phyloP scores from a whole-genome alignment of 1,284 basidiomycete genomes.

The Malassezia sympodialis region DNA sequence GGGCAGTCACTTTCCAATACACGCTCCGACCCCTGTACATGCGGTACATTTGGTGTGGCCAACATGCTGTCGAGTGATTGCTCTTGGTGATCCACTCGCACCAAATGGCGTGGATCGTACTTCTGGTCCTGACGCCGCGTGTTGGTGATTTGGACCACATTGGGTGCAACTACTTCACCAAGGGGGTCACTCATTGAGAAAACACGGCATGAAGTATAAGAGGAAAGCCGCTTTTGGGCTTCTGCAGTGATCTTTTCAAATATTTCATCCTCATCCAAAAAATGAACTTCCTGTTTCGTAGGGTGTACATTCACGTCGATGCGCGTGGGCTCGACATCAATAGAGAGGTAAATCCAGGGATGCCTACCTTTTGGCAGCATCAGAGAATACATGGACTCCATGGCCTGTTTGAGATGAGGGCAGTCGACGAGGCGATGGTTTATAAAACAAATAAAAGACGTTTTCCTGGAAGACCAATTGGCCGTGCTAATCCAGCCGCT shows the following conservation, averaged over 20 bases:
- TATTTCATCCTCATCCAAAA: constrained; percentile 82
- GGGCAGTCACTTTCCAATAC: constrained; percentile 70
- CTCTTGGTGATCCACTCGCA: constrained; percentile 75
- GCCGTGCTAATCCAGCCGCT: constrained; percentile 73
- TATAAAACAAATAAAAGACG: constrained; percentile 82
- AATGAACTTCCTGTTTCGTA: constrained; percentile 92
- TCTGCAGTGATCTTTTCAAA: constrained; percentile 62
- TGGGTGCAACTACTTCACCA: constrained; percentile 2
- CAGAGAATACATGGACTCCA: constrained; percentile 74
- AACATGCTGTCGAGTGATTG: constrained; percentile 75
- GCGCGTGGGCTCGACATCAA: constrained; percentile 72
- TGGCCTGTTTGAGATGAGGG: constrained; percentile 68
- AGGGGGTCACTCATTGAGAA: constrained; percentile 25
- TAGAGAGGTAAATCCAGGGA: constrained; percentile 83
- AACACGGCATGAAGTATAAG: constrained; percentile 37
- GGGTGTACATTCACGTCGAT: constrained; percentile 98
- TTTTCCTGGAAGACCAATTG: constrained; percentile 80
- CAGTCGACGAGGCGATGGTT: constrained; percentile 94
- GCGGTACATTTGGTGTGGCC: constrained; percentile 17
- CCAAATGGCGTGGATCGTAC: constrained; percentile 68
- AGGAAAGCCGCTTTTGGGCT: constrained; percentile 22
- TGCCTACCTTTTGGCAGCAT: constrained; percentile 82
- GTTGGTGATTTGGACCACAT: constrained; percentile 6
- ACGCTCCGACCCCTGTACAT: constrained; percentile 33
- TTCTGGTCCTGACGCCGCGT: constrained; percentile 13